Evolutionary conservation across 768 basidiomycete species (phyloP), one percentile per base, ranked within the genome.

Genomic region (Trametes cinnabarina): DNA sequence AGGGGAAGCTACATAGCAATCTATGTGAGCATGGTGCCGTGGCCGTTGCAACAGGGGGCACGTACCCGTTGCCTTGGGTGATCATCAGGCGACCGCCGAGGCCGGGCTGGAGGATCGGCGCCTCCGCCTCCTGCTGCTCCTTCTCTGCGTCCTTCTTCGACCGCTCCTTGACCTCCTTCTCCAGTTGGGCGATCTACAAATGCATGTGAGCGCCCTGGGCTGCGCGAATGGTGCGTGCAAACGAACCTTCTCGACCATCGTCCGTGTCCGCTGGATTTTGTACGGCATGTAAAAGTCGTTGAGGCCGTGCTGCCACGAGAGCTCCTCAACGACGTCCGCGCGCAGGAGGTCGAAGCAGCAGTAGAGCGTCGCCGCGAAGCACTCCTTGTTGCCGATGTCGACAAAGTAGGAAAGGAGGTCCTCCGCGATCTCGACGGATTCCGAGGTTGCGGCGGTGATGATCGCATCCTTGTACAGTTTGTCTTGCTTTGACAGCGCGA

Each of bases 201-300:
- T 54, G 44, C 17, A 30, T 46, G 20, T 52, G 49, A 40, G 35
- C 53, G 55, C 2, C n/a, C 22, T 8, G 30, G n/a, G n/a, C n/a
- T 10, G 1, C 12, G 41, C 3, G 12, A 12, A 17, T 42, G 48
- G 15, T n/a, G 44, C 34, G 43, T 51, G 9, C 52, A 30, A 17
- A 51, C 23, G 32, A 73, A 88, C 88, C 81, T 85, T 90, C 56
- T 89, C 89, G 17, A 89, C 82, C 69, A 87, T 77, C 35, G 87
- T 82, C 55, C 94, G 84, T 66, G 92, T 88, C 30, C 85, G 82
- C 72, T 98, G 96, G 47, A 97, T 87, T 70, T 85, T 87, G 73
- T 92, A 98, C 1, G 97, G 97, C 92, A 96, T 97, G 70, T 91
- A 92, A 77, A 96, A 98, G 74, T 99, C 97, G 68, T 92, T 93